Evolutionary conservation across 2,329 filamentous ascomycete genomes (phyloP).

Genomic region (Aspergillus costaricaensis): DNA sequence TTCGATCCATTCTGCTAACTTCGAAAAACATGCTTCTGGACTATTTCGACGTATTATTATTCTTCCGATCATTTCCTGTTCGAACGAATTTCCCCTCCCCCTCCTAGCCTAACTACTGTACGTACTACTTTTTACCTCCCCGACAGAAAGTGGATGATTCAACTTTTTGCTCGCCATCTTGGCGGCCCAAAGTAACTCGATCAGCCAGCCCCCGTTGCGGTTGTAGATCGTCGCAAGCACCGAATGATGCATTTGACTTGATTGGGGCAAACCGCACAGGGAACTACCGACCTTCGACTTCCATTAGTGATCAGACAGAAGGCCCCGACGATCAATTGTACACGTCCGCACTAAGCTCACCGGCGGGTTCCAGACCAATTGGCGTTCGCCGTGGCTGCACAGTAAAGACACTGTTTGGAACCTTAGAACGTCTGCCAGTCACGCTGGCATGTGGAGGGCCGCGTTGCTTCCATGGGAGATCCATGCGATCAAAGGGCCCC

Average conservation of each 20-base stretch:
- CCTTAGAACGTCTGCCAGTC: background rate
- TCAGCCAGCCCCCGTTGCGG: background rate
- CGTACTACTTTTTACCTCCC: background rate
- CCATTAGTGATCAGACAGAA: background rate
- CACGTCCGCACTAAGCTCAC: background rate
- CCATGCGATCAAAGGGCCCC: background rate
- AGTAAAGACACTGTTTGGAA: background rate
- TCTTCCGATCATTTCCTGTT: background rate
- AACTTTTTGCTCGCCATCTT: background rate
- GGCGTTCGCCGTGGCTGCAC: background rate
- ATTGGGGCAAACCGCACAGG: background rate
- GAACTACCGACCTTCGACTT: background rate
- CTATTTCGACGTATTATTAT: background rate
- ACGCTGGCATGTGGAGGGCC: background rate
- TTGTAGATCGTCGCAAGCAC: conserved; percentile 2
- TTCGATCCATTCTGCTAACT: background rate
- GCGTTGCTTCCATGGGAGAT: background rate
- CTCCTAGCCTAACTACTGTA: background rate
- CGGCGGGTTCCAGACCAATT: conserved; percentile 1
- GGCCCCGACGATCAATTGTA: background rate
- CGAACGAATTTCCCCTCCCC: background rate
- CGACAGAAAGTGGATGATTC: background rate
- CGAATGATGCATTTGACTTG: background rate
- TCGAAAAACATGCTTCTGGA: background rate
- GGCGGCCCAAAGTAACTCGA: conserved; percentile 1